Percentiles rank a stretch among this genome's conserved stretches.
Evolutionary conservation across 345 rosid genomes (phyloP).

Genomic region (Melaleuca alternifolia): DNA sequence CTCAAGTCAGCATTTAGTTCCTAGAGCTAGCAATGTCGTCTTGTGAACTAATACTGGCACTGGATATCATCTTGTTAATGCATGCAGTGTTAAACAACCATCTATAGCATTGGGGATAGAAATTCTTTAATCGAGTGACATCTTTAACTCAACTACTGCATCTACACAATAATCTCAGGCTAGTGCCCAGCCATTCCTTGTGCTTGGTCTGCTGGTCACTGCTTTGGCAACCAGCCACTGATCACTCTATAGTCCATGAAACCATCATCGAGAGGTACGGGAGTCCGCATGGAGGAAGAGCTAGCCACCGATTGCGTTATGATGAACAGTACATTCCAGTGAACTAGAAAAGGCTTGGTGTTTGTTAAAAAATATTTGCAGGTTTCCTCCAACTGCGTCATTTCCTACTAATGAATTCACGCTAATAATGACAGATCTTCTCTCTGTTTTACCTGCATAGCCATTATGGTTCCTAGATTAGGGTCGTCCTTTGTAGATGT

Average conservation of each 20-base stretch:
- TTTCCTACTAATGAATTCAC: neutral
- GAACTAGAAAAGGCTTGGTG: neutral
- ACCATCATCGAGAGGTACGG: neutral
- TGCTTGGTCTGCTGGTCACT: slow-evolving; percentile 84
- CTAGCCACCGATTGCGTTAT: neutral
- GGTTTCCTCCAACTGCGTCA: neutral
- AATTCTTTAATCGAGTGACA: neutral
- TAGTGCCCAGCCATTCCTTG: slow-evolving; percentile 91
- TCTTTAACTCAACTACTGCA: neutral
- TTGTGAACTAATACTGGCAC: neutral
- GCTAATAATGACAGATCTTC: neutral
- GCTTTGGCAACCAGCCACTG: slow-evolving; percentile 87
- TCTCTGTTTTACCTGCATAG: neutral
- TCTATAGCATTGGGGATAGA: neutral
- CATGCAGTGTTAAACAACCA: neutral
- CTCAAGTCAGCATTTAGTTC: neutral
- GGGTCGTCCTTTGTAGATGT: neutral
- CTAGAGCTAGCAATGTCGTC: neutral
- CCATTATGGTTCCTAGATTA: neutral
- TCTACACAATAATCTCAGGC: slow-evolving; percentile 39
- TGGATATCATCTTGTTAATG: neutral
- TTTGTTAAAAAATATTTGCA: neutral
- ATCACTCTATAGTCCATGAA: neutral
- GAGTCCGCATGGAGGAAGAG: neutral
- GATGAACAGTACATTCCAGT: neutral